phyloP scores from a whole-genome alignment of 495 filamentous ascomycete species.

The Pyrenula massariospora region DNA sequence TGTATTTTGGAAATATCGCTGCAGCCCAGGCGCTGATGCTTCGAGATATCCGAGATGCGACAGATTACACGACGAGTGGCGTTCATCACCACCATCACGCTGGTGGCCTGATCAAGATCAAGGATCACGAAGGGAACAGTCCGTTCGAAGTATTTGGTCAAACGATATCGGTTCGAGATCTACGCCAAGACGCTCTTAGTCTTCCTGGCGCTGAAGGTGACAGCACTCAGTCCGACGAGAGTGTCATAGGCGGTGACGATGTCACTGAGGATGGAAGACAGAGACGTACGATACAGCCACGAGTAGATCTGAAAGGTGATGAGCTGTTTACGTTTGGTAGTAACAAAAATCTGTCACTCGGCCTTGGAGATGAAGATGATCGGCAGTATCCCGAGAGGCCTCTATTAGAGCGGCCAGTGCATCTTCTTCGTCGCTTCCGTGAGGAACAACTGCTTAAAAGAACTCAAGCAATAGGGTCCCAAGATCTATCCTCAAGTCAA shows the following conservation, averaged over 20 bases:
- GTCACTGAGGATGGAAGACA: slow-evolving; percentile 14
- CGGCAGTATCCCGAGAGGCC: slow-evolving; percentile 85
- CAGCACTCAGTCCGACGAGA: slow-evolving; percentile 22
- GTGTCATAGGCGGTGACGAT: slow-evolving; percentile 25
- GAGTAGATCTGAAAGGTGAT: slow-evolving; percentile 48
- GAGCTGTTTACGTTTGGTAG: slow-evolving; percentile 89
- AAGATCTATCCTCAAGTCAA: slow-evolving; percentile 7
- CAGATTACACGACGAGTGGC: slow-evolving; percentile 32
- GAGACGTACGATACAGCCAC: slow-evolving; percentile 15
- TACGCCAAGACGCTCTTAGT: slow-evolving; percentile 16
- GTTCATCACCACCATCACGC: slow-evolving; percentile 30
- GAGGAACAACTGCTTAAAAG: slow-evolving; percentile 26
- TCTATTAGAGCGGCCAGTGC: slow-evolving; percentile 63
- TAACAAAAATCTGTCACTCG: slow-evolving; percentile 87
- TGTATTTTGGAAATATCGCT: slow-evolving; percentile 86
- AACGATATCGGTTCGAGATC: slow-evolving; percentile 55
- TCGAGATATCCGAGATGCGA: slow-evolving; percentile 57
- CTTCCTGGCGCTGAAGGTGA: not conserved
- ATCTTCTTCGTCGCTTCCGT: slow-evolving; percentile 60
- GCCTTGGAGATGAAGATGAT: slow-evolving; percentile 87
- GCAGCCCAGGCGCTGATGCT: slow-evolving; percentile 71
- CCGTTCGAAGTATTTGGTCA: slow-evolving; percentile 85
- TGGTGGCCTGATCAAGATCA: slow-evolving; percentile 76
- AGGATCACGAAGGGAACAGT: slow-evolving; percentile 88
- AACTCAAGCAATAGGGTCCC: slow-evolving; percentile 8